These are phyloP conservation scores for Ambrosia trifida DNA, from an alignment of 129 eudicot species.

Conservation along the genomic window DNA sequence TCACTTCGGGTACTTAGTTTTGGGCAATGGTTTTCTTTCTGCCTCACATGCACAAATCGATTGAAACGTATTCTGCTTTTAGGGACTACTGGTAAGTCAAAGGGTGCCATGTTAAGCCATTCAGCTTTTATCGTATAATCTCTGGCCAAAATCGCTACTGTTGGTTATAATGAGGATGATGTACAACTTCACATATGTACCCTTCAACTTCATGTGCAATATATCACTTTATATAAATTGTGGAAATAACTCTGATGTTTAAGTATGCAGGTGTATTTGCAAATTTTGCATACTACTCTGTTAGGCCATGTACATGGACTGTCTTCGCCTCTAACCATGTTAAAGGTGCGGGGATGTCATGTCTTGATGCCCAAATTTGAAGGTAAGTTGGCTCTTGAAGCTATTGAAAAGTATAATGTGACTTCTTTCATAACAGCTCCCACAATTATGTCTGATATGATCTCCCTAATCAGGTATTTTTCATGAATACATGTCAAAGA, in stretches of 20 bases:
- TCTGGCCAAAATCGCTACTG: conserved; percentile 76
- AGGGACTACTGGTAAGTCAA: conserved; percentile 98
- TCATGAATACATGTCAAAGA: not conserved
- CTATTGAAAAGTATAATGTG: conserved; percentile 58
- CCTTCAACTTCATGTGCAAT: conserved; percentile 11
- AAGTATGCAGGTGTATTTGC: conserved; percentile 63
- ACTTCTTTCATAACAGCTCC: conserved; percentile 89
- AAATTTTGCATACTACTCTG: conserved; percentile 91
- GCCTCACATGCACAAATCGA: not conserved
- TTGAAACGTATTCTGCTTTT: not conserved
- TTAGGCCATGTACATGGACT: conserved; percentile 91
- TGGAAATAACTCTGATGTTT: conserved; percentile 3
- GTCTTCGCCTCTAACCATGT: conserved; percentile 83
- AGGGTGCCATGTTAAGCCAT: conserved; percentile 80
- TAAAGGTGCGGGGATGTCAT: conserved; percentile 92
- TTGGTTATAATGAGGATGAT: conserved; percentile 83
- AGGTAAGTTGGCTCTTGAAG: conserved; percentile 55
- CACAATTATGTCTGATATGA: conserved; percentile 74
- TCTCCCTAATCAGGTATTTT: conserved; percentile 57
- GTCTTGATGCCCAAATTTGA: conserved; percentile 81
- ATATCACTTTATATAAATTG: not conserved
- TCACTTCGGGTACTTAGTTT: conserved; percentile 72
- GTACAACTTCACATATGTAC: conserved; percentile 37
- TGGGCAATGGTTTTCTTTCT: not conserved
- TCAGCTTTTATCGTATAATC: conserved; percentile 81